These are phyloP conservation scores for Cordia subcordata DNA, from an alignment of 257 asterid genomes.

Conservation along the genomic window DNA sequence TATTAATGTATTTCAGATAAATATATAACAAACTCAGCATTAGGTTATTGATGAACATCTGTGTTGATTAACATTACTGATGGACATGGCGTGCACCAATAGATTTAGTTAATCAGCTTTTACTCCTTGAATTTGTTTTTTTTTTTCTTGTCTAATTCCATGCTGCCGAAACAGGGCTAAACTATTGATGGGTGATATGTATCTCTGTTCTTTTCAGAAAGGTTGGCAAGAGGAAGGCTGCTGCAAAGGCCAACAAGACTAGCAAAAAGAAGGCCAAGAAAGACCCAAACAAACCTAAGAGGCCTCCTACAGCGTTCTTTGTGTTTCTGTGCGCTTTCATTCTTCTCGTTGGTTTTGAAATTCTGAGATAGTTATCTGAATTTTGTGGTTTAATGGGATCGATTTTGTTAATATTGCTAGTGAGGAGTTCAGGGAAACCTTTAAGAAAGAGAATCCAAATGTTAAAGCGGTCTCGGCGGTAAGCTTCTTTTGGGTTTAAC, in stretches of 20 bases:
- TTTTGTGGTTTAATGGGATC: slow-evolving; percentile 2
- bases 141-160: background rate
- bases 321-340: slow-evolving; percentile 72
- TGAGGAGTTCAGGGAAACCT: slow-evolving; percentile 87
- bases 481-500: slow-evolving; percentile 20
- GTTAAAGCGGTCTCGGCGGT: slow-evolving; percentile 92
- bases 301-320: slow-evolving; percentile 97
- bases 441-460: slow-evolving; percentile 87
- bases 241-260: slow-evolving; percentile 36
- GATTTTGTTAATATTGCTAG: slow-evolving; percentile 39
- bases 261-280: slow-evolving; percentile 45
- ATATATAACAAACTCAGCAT: too few species aligned
- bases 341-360: slow-evolving; percentile 2
- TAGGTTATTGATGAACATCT: slow-evolving; percentile 5
- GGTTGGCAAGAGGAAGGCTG: slow-evolving; percentile 84
- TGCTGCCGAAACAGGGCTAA: slow-evolving; percentile 10
- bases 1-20: too few species aligned
- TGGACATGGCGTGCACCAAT: background rate
- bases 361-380: slow-evolving; percentile 4
- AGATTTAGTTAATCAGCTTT: background rate
- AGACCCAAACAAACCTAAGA: slow-evolving; percentile 93
- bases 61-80: background rate
- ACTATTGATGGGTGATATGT: slow-evolving; percentile 20
- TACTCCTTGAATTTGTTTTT: background rate
- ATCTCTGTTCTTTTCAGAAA: slow-evolving; percentile 50